Evolutionary conservation across 2,329 filamentous ascomycete species (phyloP), one percentile per base, ranked within the genome.

Genomic region (Sclerotinia subarctica): DNA sequence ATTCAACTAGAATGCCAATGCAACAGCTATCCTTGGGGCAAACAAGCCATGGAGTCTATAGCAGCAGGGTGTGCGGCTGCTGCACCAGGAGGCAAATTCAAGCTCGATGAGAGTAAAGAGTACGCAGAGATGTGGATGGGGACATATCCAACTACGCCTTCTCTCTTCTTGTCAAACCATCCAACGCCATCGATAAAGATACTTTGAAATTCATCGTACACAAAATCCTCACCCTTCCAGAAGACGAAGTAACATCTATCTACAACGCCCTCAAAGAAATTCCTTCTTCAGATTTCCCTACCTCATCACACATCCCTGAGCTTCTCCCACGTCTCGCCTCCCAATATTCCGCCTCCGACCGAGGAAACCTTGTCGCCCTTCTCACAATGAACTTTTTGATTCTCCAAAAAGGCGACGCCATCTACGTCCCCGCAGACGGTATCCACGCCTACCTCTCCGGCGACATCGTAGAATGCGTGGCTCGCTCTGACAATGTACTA

Each of bases 401-500:
- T 1, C 83, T 93, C 11, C 79, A 85, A 26, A 82, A 88, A 0
- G 90, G 90, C 21, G 94, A 98, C 80, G 94, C 94, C 11, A 90
- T 98, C 81, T 98, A 97, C 81, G 85, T 98, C 35, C 91, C 92
- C 73, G 94, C 95, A 10, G 94, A 98, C 76, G 94, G 97, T 76
- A 97, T 98, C 75, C 94, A 98, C 78, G 94, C 94, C 64, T 98
- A 98, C 79, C 82, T 95, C 51, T 92, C 89, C 1, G 92, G 92
- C 66, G 94, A 98, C 77, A 97, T 98, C 73, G 92, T 98, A 77
- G 94, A 98, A 81, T 98, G 94, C 84, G 98, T 98, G 94, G 94
- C 94, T 0, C 90, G 92, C 8, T 96, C 92, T n/a, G 94, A 98
- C 84, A 98, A 98, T 72, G 90, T 93, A 2, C 81, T 93, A 62